phyloP scores from a whole-genome alignment of 2,329 filamentous ascomycete genomes.

The Mycosphaerella sp. region DNA sequence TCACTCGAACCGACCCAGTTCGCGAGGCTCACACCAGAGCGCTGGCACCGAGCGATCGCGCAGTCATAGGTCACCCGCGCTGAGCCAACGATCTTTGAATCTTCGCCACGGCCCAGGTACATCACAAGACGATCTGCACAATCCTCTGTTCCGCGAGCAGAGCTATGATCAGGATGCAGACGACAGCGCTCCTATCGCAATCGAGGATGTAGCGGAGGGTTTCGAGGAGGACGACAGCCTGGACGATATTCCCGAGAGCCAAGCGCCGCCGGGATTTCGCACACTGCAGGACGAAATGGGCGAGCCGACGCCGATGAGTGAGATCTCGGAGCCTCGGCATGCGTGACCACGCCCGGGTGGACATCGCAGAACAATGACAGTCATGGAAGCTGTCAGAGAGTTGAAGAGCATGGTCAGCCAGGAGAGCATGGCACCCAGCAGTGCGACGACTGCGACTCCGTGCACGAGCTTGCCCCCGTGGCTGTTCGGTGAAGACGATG shows the following conservation, averaged over 20 bases:
- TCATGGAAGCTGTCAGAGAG: conserved; percentile 2
- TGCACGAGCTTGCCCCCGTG: conserved; percentile 1
- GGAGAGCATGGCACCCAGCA: conserved; percentile 1
- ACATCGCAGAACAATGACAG: conserved; percentile 5
- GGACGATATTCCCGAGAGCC: conserved; percentile 15
- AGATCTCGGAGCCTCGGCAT: neutral
- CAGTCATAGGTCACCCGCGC: conserved; percentile 1
- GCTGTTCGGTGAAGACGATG: neutral
- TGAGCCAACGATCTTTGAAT: conserved; percentile 7
- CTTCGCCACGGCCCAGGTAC: conserved; percentile 12
- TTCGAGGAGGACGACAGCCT: conserved; percentile 45
- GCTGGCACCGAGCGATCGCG: conserved; percentile 7
- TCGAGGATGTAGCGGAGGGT: conserved; percentile 30
- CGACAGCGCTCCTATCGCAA: conserved; percentile 39
- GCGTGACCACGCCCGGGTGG: conserved; percentile 6
- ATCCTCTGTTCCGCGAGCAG: conserved; percentile 50
- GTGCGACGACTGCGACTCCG: neutral
- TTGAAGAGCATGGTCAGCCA: conserved; percentile 4
- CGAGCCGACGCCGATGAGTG: conserved; percentile 9
- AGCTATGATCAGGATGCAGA: conserved; percentile 57
- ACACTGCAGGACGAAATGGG: conserved; percentile 14
- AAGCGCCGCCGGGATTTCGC: conserved; percentile 12
- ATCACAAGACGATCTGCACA: conserved; percentile 36
- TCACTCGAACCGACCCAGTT: conserved; percentile 4
- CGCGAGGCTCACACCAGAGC: conserved; percentile 9